Conservation (phyloP, 1,284 basidiomycete species). For the Tilletia walkeri region DNA sequence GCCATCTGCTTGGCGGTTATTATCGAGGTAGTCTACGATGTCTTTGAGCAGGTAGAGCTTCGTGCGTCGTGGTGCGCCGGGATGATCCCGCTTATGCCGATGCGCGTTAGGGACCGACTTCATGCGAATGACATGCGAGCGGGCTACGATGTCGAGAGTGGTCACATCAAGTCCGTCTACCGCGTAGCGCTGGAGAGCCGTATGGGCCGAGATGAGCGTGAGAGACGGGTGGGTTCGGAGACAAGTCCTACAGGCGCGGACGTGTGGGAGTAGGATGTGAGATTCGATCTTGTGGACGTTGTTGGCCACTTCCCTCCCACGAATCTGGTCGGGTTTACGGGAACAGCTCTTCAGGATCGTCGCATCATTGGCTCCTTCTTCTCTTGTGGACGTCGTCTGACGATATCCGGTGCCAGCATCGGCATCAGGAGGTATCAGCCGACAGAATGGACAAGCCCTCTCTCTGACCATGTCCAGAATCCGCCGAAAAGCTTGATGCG, state of each 20-base stretch:
- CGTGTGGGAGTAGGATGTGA: not conserved
- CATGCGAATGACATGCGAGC: not conserved
- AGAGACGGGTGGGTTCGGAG: not conserved
- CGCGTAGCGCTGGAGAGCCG: not conserved
- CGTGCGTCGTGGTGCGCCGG: not conserved
- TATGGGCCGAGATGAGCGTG: not conserved
- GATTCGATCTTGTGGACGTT: not conserved
- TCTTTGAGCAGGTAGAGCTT: not conserved
- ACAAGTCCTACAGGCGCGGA: not conserved
- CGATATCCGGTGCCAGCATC: too few species aligned
- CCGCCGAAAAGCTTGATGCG: not conserved
- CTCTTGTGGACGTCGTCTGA: too few species aligned
- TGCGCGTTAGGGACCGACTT: not conserved
- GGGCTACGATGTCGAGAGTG: not conserved
- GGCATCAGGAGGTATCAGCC: not conserved
- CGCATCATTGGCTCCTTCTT: too few species aligned
- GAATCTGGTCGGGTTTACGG: not conserved
- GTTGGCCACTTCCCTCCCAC: not conserved
- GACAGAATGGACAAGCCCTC: not conserved
- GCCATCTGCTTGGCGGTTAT: too few species aligned
- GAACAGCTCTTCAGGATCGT: too few species aligned
- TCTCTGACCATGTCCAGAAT: not conserved
- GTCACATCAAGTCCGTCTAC: not conserved
- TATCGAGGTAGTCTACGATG: too few species aligned
- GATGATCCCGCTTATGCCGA: not conserved